These are phyloP conservation scores for Vigna nakashimae DNA, from an alignment of 306 rosid genomes.

Conservation along the genomic window DNA sequence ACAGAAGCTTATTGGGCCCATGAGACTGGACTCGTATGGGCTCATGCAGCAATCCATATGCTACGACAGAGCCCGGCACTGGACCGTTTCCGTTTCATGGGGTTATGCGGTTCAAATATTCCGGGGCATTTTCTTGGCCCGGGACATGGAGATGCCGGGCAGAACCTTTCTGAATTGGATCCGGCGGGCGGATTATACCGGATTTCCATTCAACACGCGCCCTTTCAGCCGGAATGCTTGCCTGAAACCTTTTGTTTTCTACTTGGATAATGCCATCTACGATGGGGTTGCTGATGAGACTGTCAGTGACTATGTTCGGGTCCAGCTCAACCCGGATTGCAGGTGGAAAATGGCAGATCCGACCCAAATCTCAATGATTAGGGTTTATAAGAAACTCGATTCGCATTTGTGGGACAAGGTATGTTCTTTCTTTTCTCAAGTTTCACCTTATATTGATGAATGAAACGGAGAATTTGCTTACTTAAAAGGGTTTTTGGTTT, in stretches of 20 bases:
- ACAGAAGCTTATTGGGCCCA: constrained; percentile 46
- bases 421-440: background rate
- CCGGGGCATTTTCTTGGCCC: constrained; percentile 53
- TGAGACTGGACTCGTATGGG: constrained; percentile 56
- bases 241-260: constrained; percentile 59
- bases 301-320: constrained; percentile 37
- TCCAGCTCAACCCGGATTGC: constrained; percentile 44
- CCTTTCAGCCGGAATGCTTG: constrained; percentile 50
- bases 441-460: background rate
- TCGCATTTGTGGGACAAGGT: constrained; percentile 71
- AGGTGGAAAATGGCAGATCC: constrained; percentile 65
- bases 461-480: background rate
- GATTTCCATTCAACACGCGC: constrained; percentile 62
- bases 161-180: constrained; percentile 73
- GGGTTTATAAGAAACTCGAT: constrained; percentile 53
- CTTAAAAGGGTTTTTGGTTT: background rate
- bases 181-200: constrained; percentile 41
- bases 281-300: constrained; percentile 22
- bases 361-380: constrained; percentile 37
- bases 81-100: constrained; percentile 77
- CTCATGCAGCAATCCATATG: constrained; percentile 77
- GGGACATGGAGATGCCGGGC: constrained; percentile 67
- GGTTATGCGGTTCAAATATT: constrained; percentile 70
- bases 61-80: constrained; percentile 54
- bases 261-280: constrained; percentile 32